Percentiles rank a stretch among this genome's conserved stretches.
phyloP scores from a whole-genome alignment of 139 green algal species.

The Pleodorina starrii region DNA sequence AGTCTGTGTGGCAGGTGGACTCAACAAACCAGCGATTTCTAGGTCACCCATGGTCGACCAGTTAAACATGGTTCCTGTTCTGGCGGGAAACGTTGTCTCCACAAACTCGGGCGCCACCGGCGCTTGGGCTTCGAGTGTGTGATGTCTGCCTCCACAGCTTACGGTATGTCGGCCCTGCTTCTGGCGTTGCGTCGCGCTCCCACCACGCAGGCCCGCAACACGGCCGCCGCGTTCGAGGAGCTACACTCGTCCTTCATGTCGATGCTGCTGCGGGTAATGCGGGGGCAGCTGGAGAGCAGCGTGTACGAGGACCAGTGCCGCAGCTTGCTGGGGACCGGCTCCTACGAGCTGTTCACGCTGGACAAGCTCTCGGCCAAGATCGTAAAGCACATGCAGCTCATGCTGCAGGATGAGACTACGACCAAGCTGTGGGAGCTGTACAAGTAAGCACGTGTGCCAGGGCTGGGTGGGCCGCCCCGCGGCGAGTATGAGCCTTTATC shows the following conservation, averaged over 20 bases:
- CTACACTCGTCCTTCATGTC: constrained; percentile 68
- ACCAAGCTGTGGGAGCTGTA: constrained; percentile 61
- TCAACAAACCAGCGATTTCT: too few relatives aligned
- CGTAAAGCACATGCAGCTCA: constrained; percentile 86
- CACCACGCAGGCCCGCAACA: not conserved
- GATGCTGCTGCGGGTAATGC: constrained; percentile 66
- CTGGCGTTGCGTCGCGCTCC: too few relatives aligned
- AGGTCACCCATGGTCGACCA: too few relatives aligned
- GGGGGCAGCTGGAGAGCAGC: constrained; percentile 71
- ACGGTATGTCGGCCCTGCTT: too few relatives aligned
- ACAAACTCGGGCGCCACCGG: too few relatives aligned
- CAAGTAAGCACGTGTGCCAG: constrained; percentile 48
- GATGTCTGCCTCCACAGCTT: too few relatives aligned
- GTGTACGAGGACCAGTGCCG: constrained; percentile 79
- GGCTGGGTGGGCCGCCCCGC: too few relatives aligned
- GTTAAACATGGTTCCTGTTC: too few relatives aligned
- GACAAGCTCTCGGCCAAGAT: constrained; percentile 96
- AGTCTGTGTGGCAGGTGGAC: too few relatives aligned
- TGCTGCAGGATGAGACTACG: constrained; percentile 80
- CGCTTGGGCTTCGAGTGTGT: too few relatives aligned
- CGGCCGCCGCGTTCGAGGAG: constrained; percentile 49
- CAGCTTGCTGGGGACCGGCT: constrained; percentile 85
- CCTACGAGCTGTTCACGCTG: constrained; percentile 95
- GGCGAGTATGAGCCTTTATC: too few relatives aligned
- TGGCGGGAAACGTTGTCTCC: too few relatives aligned